phyloP scores from a whole-genome alignment of 345 rosid species.

The Cardamine resedifolia region DNA sequence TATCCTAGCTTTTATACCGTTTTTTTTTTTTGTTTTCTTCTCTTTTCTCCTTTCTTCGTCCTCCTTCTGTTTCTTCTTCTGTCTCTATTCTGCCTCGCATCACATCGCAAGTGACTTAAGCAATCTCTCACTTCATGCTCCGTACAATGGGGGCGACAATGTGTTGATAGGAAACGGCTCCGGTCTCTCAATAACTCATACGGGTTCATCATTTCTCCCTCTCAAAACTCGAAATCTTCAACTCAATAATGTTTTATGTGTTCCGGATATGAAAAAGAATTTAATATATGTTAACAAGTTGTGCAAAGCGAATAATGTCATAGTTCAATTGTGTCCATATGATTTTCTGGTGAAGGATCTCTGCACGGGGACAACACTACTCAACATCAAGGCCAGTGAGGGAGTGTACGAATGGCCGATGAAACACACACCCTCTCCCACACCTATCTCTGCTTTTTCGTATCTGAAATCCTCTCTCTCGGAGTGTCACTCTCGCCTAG shows the following conservation, averaged over 20 bases:
- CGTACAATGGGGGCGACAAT: background rate
- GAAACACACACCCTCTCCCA: background rate
- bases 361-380: background rate
- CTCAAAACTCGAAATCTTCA: background rate
- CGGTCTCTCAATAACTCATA: background rate
- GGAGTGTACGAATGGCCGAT: background rate
- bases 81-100: too few relatives aligned
- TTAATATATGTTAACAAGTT: background rate
- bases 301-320: background rate
- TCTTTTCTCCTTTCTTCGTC: too few relatives aligned
- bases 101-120: background rate
- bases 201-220: background rate
- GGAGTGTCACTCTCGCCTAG: background rate
- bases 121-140: background rate
- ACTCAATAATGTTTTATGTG: background rate
- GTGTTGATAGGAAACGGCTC: background rate
- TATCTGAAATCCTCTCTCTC: background rate
- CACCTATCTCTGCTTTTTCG: background rate
- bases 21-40: too few relatives aligned
- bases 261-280: background rate
- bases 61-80: too few relatives aligned
- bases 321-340: background rate
- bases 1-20: too few relatives aligned
- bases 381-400: background rate
- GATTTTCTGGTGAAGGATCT: background rate